A percentile compares a stretch with the other conserved stretches of the same genome.
Evolutionary conservation across 495 filamentous ascomycete species (phyloP).

Genomic region (Podospora appendiculata): DNA sequence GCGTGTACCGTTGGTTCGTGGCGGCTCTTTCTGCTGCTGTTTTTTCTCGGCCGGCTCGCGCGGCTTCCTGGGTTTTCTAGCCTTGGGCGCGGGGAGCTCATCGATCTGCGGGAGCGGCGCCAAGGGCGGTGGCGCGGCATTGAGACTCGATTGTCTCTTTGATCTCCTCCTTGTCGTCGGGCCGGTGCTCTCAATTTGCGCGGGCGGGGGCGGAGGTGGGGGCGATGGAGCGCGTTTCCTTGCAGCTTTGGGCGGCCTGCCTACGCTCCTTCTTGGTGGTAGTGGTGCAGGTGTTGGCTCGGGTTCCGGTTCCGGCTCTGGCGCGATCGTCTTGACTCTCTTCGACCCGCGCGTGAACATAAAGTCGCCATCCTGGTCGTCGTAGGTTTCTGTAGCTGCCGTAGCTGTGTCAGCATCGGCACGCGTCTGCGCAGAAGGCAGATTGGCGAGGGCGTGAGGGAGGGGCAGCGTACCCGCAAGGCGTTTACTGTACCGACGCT

Average conservation of each 20-base stretch:
- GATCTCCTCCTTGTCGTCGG: conserved; percentile 36
- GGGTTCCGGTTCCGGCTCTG: conserved; percentile 28
- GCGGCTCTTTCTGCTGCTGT: conserved; percentile 13
- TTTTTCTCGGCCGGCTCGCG: conserved; percentile 1
- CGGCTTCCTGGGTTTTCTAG: conserved; percentile 16
- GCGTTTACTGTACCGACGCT: conserved; percentile 48
- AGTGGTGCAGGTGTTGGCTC: conserved; percentile 22
- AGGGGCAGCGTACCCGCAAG: conserved; percentile 36
- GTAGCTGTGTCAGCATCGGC: conserved; percentile 9
- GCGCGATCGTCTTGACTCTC: conserved; percentile 39
- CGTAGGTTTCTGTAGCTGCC: conserved; percentile 42
- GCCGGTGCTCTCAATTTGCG: conserved; percentile 9
- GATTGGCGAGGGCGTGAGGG: neutral
- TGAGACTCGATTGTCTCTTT: conserved; percentile 24
- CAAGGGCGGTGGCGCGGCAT: conserved; percentile 7
- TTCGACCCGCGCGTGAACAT: conserved; percentile 52
- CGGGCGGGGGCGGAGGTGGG: conserved; percentile 14
- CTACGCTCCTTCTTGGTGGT: conserved; percentile 27
- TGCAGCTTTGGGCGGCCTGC: conserved; percentile 31
- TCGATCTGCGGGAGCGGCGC: conserved; percentile 2
- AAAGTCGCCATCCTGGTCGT: conserved; percentile 61
- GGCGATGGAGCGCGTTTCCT: conserved; percentile 31
- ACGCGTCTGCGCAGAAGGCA: neutral
- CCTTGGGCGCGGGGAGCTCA: conserved; percentile 12
- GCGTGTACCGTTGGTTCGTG: conserved; percentile 4